Evolutionary conservation across 345 rosid genomes (phyloP), one percentile per base, ranked within the genome.

Genomic region (Barbarea vulgaris): DNA sequence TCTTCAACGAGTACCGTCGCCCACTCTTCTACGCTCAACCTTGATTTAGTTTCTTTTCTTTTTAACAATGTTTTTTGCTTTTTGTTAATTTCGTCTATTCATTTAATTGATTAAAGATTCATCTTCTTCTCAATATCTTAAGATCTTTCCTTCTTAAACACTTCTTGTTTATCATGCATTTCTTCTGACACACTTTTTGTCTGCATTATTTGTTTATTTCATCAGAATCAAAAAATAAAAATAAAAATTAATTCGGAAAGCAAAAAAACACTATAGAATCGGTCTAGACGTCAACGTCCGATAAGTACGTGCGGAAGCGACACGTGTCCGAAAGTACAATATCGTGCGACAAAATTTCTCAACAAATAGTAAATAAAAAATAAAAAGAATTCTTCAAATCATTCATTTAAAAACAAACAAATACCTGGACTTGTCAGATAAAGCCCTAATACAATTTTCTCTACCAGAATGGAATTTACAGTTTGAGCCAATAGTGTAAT

Each of bases 1-100:
- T 77, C 85, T 94, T 94, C 21, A 86, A 91, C 18, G 98, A 94
- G 75, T 75, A 74, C 85, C 86, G 97, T 81, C 97, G 97, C 50
- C 98, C 97, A 6, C 90, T 90, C 19, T 85, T 80, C 67, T 76
- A 76, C 33, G 65, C 63, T 2, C 74, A 75, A 2, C 69, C 79
- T 51, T 75, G 12, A 75, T 65, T 14, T 15, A 27, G 1, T 50
- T 67, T 27, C 11, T 36, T 28, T 6, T 25, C 2, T 12, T 24
- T 22, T 30, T 0, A 13, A 18, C n/a, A 64, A 55, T 36, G 25
- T 46, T 47, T 24, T 25, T 46, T 33, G 21, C 3, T 60, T 9
- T 44, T 42, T 30, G 36, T 42, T 62, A 9, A 31, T 39, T 65
- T 65, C 48, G 25, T 25, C 2, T 47, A 6, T 57, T 22, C 21